Evolutionary conservation across 2,329 filamentous ascomycete species (phyloP), one percentile per base, ranked within the genome.

Genomic region (Seiridium unicorne): DNA sequence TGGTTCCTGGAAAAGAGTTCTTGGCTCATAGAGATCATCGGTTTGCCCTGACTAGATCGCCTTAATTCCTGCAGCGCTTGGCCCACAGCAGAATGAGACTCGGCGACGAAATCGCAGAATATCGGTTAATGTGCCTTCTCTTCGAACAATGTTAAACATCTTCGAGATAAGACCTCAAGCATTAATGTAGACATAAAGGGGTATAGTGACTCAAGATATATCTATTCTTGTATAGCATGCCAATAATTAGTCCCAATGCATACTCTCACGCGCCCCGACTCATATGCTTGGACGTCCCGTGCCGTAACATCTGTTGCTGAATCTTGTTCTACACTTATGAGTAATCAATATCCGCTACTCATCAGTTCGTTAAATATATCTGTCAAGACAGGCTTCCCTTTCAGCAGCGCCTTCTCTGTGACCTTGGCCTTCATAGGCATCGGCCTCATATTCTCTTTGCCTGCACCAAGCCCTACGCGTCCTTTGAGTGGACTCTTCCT

Each of bases 331-430:
- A 26, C 18, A 26, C 18, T 26, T 26, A 26, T 26, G 18, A 26
- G n/a, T 32, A 42, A 31, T 26, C 44, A 49, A 66, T 34, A 58
- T 26, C 46, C 63, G 36, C 71, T 73, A 53, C 70, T 72, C 64
- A 71, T 81, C 76, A 87, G 79, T 64, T 93, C 91, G 75, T 95
- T 92, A 67, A 93, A 79, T 64, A 97, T 87, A 79, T 94, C 89
- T 70, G 85, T 84, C 69, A 93, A 80, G 59, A 96, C 82, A 42
- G 87, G 84, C 68, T 87, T 86, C 42, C 84, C 86, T 61, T 85
- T 87, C 65, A 92, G 73, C 61, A 94, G 76, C 38, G 82, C 80
- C 64, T 82, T 84, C 56, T 83, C 83, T 0, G 87, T 86, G 51
- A 86, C 80, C 68, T 84, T 87, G 6, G 77, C 81, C 67, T 73